phyloP scores from a whole-genome alignment of 2,329 filamentous ascomycete species.

The Ceratocystis colombiana region DNA sequence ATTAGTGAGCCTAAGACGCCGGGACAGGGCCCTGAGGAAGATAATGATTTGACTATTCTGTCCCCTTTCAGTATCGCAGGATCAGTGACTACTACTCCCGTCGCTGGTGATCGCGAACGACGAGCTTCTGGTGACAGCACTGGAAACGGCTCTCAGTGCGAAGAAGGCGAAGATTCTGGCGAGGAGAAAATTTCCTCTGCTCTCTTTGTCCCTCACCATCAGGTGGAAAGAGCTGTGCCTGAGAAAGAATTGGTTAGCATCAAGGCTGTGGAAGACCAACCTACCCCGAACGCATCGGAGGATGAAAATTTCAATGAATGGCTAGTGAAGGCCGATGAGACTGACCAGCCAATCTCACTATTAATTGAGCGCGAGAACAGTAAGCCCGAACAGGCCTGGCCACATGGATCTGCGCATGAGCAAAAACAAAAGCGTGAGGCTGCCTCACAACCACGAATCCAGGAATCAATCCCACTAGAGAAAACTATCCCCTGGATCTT shows the following conservation, averaged over 20 bases:
- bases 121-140: slow-evolving; percentile 36
- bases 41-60: slow-evolving; percentile 16
- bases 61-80: slow-evolving; percentile 24
- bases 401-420: not conserved
- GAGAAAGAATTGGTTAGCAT: slow-evolving; percentile 10
- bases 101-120: slow-evolving; percentile 27
- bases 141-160: slow-evolving; percentile 30
- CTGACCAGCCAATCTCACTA: slow-evolving; percentile 29
- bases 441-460: not conserved
- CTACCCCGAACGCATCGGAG: slow-evolving; percentile 21
- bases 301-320: slow-evolving; percentile 40
- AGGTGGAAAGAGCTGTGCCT: slow-evolving; percentile 16
- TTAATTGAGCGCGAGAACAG: not conserved
- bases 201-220: slow-evolving; percentile 67
- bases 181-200: slow-evolving; percentile 83
- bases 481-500: slow-evolving; percentile 7
- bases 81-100: slow-evolving; percentile 18
- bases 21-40: slow-evolving; percentile 15
- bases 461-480: not conserved
- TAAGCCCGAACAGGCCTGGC: not conserved
- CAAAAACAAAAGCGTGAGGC: slow-evolving; percentile 12
- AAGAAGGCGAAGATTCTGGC: slow-evolving; percentile 53
- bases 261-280: slow-evolving; percentile 15
- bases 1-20: slow-evolving; percentile 11
- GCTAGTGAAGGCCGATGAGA: slow-evolving; percentile 49